Percentiles rank a stretch among this genome's conserved stretches.
Evolutionary conservation across 2,329 filamentous ascomycete genomes (phyloP).

Genomic region (Stagonosporopsis tanaceti): DNA sequence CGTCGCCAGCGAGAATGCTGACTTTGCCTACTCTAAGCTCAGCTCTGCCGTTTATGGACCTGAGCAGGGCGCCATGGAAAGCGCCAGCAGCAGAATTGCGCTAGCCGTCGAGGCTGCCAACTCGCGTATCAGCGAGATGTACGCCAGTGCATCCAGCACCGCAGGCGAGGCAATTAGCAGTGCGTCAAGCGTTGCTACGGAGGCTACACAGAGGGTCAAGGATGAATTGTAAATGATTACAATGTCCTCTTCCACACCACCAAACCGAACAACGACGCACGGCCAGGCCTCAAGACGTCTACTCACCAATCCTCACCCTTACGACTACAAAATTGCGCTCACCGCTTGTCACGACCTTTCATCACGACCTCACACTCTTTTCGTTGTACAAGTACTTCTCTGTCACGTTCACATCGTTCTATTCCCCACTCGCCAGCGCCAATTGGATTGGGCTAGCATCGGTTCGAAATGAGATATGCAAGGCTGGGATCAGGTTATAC

Average conservation of each 20-base stretch:
- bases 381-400: conserved; percentile 20
- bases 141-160: conserved; percentile 46
- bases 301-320: not conserved
- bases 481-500: conserved; percentile 5
- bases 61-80: conserved; percentile 56
- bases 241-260: not conserved
- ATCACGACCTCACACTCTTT: conserved; percentile 19
- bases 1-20: conserved; percentile 53
- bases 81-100: conserved; percentile 52
- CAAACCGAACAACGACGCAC: not conserved
- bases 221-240: conserved; percentile 58
- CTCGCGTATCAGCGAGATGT: conserved; percentile 52
- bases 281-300: conserved; percentile 2
- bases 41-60: conserved; percentile 59
- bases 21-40: conserved; percentile 44
- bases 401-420: conserved; percentile 10
- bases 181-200: conserved; percentile 46
- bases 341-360: conserved; percentile 1
- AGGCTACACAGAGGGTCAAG: conserved; percentile 56
- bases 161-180: conserved; percentile 58
- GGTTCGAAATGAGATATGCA: conserved; percentile 6
- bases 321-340: conserved; percentile 12
- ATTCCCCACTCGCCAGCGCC: conserved; percentile 8
- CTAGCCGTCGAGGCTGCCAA: conserved; percentile 56
- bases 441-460: conserved; percentile 10